Evolutionary conservation across 176 grass and related monocot species (phyloP), one percentile per base, ranked within the genome.

Genomic region (Hsuehochloa calcarea): DNA sequence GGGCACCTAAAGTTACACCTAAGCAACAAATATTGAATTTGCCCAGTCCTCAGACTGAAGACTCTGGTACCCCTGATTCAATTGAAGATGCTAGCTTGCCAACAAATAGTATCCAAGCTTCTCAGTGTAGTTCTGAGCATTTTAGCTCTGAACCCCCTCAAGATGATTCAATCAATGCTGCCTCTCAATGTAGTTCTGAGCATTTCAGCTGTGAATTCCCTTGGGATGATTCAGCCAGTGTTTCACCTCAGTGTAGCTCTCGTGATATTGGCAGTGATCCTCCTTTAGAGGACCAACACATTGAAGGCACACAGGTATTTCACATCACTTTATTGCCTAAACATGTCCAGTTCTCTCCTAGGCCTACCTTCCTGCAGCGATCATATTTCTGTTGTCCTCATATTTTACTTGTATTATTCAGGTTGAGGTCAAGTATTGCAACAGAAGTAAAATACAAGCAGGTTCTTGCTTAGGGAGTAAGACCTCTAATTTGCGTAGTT

Each of bases 1-100:
- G 82, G 63, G 95, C 91, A 78, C 95, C 95, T 84, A 93, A 95
- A 68, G 45, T 90, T 70, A 88, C 85, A 69, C 82, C 70, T 52
- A 98, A 95, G 75, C 74, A 98, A 68, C 70, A 84, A 61, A 59
- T 54, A 45, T 47, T 50, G 20, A 66, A 79, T 59, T 73, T 72
- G 34, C 72, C 87, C 27, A 87, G 75, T 70, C 83, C 89, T 51
- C 85, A 70, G 90, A 80, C 68, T 90, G 72, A 82, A 84, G 75
- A 79, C 65, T 88, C 67, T 77, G 72, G 54, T 85, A 87, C 93
- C 55, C 85, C 83, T 76, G 87, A 74, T 83, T 88, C 82, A 84
- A 50, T 82, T 60, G 87, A 98, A 76, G 95, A 93, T 59, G 69
- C 68, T 84, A 90, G 74, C 70, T 91, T 70, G 64, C 92, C 84